These are phyloP conservation scores for Besnoitia besnoiti DNA, from an alignment of 169 alveolate genomes.

Conservation along the genomic window DNA sequence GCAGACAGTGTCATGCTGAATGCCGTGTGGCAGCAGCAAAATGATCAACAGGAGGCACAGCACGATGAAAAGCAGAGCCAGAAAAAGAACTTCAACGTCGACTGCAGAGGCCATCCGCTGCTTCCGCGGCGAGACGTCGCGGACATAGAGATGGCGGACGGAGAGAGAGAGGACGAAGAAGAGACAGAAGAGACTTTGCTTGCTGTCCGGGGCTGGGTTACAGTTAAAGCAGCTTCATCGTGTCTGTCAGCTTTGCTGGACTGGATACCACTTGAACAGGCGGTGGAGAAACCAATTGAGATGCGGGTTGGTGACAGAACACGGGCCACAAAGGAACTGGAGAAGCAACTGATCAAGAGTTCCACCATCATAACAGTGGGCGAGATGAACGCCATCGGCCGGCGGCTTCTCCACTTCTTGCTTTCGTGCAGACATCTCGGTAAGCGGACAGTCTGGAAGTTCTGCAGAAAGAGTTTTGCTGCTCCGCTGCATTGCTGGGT, in stretches of 20 bases:
- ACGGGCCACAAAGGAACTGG: background rate
- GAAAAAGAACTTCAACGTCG: background rate
- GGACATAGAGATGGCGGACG: background rate
- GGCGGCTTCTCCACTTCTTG: constrained; percentile 17
- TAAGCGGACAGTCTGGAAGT: no score
- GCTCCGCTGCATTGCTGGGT: no score
- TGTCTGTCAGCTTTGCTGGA: constrained; percentile 16
- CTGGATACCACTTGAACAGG: background rate
- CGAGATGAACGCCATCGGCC: background rate
- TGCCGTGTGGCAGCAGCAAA: constrained; percentile 12
- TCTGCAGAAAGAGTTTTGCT: no score
- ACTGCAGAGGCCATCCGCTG: constrained; percentile 41
- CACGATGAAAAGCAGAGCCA: background rate
- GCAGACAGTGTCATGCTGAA: constrained; percentile 24
- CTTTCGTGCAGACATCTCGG: constrained; percentile 26
- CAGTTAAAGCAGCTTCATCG: constrained; percentile 2
- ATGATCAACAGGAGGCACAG: background rate
- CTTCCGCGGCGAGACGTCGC: background rate
- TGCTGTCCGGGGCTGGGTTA: constrained; percentile 30
- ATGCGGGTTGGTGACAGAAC: background rate
- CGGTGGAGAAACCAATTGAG: background rate
- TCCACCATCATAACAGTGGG: background rate
- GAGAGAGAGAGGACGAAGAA: background rate
- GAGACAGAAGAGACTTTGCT: constrained; percentile 8
- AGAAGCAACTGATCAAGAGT: background rate